Evolutionary conservation across 805 yeast species (phyloP).

Genomic region (Suhomyces prunicola): DNA sequence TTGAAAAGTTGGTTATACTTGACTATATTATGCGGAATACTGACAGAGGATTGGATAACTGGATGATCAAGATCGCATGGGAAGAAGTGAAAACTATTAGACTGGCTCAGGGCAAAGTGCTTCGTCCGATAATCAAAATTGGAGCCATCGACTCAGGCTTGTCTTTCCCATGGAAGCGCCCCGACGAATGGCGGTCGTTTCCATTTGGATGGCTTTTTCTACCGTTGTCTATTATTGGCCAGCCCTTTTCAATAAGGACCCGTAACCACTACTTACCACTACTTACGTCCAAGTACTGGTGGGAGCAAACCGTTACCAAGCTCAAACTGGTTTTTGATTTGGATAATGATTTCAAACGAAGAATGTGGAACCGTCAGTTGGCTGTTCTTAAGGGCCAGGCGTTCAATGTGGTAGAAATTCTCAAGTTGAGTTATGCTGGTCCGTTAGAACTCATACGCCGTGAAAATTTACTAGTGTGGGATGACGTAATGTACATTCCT

Average conservation of each 20-base stretch:
- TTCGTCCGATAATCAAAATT: constrained; percentile 43
- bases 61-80: constrained; percentile 69
- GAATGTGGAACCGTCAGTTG: constrained; percentile 67
- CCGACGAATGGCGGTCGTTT: constrained; percentile 76
- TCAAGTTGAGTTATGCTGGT: constrained; percentile 56
- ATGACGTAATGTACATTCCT: constrained; percentile 61
- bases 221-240: constrained; percentile 62
- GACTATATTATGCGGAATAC: constrained; percentile 75
- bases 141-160: constrained; percentile 78
- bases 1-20: constrained; percentile 66
- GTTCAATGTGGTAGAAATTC: constrained; percentile 65
- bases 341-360: constrained; percentile 59
- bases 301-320: constrained; percentile 56
- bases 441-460: constrained; percentile 65
- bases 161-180: constrained; percentile 79
- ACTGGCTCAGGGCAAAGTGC: constrained; percentile 6
- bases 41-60: constrained; percentile 70
- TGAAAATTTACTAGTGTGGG: constrained; percentile 55
- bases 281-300: constrained; percentile 62
- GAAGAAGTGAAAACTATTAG: constrained; percentile 3
- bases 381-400: constrained; percentile 77
- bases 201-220: constrained; percentile 77
- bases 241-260: constrained; percentile 58
- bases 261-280: constrained; percentile 55
- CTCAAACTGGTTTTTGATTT: constrained; percentile 48